Base-by-base conservation (phyloP, 2,329 filamentous ascomycete species). In the Huntiella moniliformis region DNA sequence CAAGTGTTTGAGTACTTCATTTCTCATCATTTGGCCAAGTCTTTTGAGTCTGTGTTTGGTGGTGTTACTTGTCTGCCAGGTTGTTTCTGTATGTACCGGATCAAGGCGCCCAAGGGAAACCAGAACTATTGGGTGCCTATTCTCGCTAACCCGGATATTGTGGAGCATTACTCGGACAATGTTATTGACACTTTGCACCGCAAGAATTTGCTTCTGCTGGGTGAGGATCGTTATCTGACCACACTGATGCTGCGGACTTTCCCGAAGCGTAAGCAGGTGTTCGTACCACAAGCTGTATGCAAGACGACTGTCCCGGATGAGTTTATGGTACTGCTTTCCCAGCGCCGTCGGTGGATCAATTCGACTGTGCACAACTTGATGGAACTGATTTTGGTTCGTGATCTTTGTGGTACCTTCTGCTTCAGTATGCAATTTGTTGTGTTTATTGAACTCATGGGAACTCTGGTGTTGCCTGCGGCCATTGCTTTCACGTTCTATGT, bases 111-210 rank as follows among this genome's bases (percentile, higher is more conserved):
- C 50, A 98, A 98, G 67, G 91, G 91, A 53, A 88, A 82, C 18
- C 86, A 96, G 61, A 96, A 98, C 67, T 98, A 96, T 66, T 98
- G 91, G 91, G 91, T 98, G 17, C 91, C 91, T 5, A 96, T 98
- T 56, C 73, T 98, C 52, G 91, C 91, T 54, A 98, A 98, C 61
- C 92, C 92, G 2, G 92, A 98, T 57, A 83, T 98, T 38, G 92
- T 98, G 40, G 91, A 98, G 65, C 91, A 98, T 64, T 98, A 98
- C 63, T 96, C 91, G 0, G 91, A 98, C 63, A 98, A 98, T 55
- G 87, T 98, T 45, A 91, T 98, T 37, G 91, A 98, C 60, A 98
- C 91, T 13, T 68, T 98, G 53, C 91, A 98, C 70, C 92, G 91
- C 71, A 95, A 95, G 77, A 95, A 95, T 58, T 61, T 95, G 61